Percentiles rank a stretch among this genome's conserved stretches.
Evolutionary conservation across 2,329 filamentous ascomycete genomes (phyloP).

Genomic region (Fusarium tricinctum): DNA sequence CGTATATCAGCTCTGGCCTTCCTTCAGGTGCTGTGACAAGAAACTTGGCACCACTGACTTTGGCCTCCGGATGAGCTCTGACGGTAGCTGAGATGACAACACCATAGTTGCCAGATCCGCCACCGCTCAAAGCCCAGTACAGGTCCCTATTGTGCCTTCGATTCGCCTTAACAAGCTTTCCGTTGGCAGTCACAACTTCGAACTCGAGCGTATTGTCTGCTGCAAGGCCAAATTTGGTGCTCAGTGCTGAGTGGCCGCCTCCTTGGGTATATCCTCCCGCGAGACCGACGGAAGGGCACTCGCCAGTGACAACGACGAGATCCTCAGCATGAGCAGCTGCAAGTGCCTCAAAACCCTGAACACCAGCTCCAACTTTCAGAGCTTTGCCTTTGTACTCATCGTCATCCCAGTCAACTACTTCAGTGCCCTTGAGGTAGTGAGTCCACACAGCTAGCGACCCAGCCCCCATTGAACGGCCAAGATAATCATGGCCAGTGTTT

Average conservation of each 20-base stretch:
- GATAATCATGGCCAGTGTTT: conserved; percentile 67
- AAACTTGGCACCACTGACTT: conserved; percentile 52
- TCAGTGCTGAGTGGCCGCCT: conserved; percentile 67
- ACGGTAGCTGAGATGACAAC: conserved; percentile 69
- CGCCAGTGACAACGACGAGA: conserved; percentile 67
- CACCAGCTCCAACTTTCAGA: conserved; percentile 67
- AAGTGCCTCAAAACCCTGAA: conserved; percentile 64
- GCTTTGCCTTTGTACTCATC: conserved; percentile 64
- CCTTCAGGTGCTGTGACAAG: conserved; percentile 20
- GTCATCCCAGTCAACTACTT: conserved; percentile 57
- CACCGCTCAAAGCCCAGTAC: conserved; percentile 74
- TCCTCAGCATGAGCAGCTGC: conserved; percentile 61
- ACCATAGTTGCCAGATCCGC: conserved; percentile 71
- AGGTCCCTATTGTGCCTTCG: conserved; percentile 65
- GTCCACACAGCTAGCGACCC: conserved; percentile 59
- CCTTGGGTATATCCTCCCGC: conserved; percentile 73
- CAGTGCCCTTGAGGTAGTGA: conserved; percentile 58
- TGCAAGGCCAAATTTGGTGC: conserved; percentile 67
- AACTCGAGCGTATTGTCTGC: conserved; percentile 71
- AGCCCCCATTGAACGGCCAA: conserved; percentile 70
- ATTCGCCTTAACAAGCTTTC: conserved; percentile 62
- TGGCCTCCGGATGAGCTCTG: conserved; percentile 61
- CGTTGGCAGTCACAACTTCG: conserved; percentile 67
- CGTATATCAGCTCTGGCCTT: conserved; percentile 26
- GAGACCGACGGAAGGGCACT: conserved; percentile 67